A percentile compares a stretch with the other conserved stretches of the same genome.
Conservation (phyloP, 148 eudicot species). For the Chenopodium berlandieri region DNA sequence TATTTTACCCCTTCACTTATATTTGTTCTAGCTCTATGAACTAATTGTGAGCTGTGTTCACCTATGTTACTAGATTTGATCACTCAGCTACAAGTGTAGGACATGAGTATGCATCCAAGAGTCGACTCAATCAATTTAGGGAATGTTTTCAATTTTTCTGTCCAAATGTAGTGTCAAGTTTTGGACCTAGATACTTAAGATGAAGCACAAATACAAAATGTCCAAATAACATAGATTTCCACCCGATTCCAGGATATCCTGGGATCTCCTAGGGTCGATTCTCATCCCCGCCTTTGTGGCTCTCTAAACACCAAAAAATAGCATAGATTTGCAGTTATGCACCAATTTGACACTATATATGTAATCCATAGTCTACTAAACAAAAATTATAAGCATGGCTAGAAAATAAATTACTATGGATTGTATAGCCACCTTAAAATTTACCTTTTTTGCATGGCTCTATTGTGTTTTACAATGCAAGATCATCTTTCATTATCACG, state of each 20-base stretch:
- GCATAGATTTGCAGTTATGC: background rate
- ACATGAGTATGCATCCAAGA: background rate
- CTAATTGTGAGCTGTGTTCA: background rate
- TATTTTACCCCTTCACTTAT: background rate
- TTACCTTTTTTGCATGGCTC: background rate
- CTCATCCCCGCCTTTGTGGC: too few relatives aligned
- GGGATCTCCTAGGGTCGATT: too few relatives aligned
- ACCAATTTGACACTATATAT: background rate
- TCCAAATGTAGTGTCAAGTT: background rate
- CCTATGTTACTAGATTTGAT: background rate
- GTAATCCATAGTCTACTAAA: too few relatives aligned
- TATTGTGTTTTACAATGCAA: background rate
- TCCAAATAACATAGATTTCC: background rate
- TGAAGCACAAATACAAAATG: background rate
- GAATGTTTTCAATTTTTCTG: background rate
- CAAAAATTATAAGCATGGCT: too few relatives aligned
- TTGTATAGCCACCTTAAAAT: background rate
- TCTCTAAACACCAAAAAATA: too few relatives aligned
- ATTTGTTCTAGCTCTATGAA: background rate
- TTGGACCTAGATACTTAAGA: background rate
- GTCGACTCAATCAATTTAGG: background rate
- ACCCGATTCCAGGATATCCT: too few relatives aligned
- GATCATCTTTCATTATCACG: background rate
- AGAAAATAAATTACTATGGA: background rate
- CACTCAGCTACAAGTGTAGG: background rate